Percentiles rank a stretch among this genome's conserved stretches.
Evolutionary conservation across 495 filamentous ascomycete genomes (phyloP).

Genomic region (Neurospora sp.): DNA sequence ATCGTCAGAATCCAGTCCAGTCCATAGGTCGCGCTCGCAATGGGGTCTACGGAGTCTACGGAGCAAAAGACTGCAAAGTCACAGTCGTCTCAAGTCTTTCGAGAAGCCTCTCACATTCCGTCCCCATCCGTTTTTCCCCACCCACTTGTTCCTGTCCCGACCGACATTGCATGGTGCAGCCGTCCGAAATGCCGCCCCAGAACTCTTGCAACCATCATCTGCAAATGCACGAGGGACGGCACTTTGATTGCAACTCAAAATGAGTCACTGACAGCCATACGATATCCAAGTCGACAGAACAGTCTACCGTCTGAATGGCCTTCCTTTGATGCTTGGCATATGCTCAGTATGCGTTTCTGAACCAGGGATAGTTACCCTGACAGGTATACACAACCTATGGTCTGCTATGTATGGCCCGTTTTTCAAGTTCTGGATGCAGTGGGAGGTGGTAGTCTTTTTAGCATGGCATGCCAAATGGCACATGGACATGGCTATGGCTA

Average conservation of each 20-base stretch:
- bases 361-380: not conserved
- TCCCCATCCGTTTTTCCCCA: not conserved
- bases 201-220: not conserved
- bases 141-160: not conserved
- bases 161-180: not conserved
- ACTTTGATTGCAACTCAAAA: not conserved
- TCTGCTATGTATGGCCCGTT: not conserved
- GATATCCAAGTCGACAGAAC: slow-evolving; percentile 1
- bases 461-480: not conserved
- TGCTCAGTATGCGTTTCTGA: not conserved
- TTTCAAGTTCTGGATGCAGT: not conserved
- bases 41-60: not conserved
- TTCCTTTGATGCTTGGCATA: not conserved
- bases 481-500: not conserved
- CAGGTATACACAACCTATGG: not conserved
- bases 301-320: not conserved
- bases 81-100: not conserved
- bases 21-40: not conserved
- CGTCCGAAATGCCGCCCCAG: not conserved
- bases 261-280: slow-evolving; percentile 26
- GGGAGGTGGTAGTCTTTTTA: not conserved
- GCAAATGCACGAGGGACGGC: slow-evolving; percentile 10
- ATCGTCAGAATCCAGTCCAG: not conserved
- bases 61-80: not conserved
- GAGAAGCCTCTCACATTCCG: not conserved